A percentile compares a stretch with the other conserved stretches of the same genome.
phyloP scores from a whole-genome alignment of 306 rosid species.

The Fragaria ananassa region DNA sequence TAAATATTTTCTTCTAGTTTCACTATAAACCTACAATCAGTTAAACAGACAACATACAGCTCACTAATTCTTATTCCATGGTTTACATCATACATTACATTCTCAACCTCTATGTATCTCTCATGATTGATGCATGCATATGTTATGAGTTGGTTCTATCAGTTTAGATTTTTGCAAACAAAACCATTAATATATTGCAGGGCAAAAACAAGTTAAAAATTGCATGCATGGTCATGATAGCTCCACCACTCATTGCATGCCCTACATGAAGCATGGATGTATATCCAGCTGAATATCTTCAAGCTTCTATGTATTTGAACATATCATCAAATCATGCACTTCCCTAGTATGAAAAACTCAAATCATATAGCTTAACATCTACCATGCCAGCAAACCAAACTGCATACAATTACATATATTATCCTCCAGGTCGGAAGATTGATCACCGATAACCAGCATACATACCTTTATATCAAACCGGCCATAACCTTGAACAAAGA shows the following conservation, averaged over 20 bases:
- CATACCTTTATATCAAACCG: background rate
- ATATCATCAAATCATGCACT: slow-evolving; percentile 1
- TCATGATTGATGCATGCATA: background rate
- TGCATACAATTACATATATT: background rate
- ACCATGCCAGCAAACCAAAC: background rate
- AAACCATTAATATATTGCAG: background rate
- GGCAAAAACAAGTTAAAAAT: background rate
- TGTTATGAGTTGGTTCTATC: background rate
- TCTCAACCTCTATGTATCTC: background rate
- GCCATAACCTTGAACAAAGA: background rate
- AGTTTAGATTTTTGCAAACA: background rate
- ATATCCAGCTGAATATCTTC: slow-evolving; percentile 3
- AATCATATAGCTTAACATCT: background rate
- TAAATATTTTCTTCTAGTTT: background rate
- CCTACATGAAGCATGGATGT: background rate
- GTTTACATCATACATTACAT: background rate
- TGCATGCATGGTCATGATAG: background rate
- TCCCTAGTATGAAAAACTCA: slow-evolving; percentile 13
- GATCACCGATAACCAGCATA: background rate
- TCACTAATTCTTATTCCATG: slow-evolving; percentile 9
- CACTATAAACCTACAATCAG: background rate
- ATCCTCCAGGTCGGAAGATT: background rate
- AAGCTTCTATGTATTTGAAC: background rate
- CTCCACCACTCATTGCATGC: background rate
- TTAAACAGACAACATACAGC: background rate